Base-by-base conservation (phyloP, 805 yeast genomes). In the Yarrowia phangngaensis region DNA sequence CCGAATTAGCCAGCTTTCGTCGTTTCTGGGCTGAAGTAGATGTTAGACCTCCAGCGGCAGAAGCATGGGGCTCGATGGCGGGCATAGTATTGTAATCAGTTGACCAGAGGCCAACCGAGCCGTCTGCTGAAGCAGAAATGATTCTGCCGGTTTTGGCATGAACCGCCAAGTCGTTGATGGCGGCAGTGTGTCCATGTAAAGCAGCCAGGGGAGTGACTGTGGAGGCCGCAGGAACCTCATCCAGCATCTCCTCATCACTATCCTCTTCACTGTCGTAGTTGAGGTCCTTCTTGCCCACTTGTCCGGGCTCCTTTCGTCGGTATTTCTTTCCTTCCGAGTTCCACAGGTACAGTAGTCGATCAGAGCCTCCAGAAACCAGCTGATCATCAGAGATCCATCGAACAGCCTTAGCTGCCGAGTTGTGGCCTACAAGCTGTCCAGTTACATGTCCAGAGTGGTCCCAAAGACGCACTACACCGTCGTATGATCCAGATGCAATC, bases 391-490 rank as follows among this genome's bases (percentile, higher is more conserved):
- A 74, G 38, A 86, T 72, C 82, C 92, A 90, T 60, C 79, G 76
- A 20, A 87, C 95, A 12, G 84, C 74, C 62, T 83, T 82, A 48
- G 92, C 80, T 9, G 97, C 81, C 22, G 86, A 95, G 13, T 84
- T 78, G 64, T 92, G 98, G 20, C 97, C 97, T 46, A 78, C 76
- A 56, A 83, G 76, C 63, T 86, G 95, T 54, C 82, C 78, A 57
- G 79, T 82, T 8, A 89, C 82, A 41, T 77, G 73, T 8, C 97
- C 97, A 12, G 85, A 75, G 65, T 78, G 67, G 61, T 86, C 81
- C 80, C 89, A 92, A 8, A 92, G 79, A 55, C 97, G 77, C 17
- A 90, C 95, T 22, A 90, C 76, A 58, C 97, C 97, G 64, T 92
- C 98, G 61, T 89, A 92, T 0, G 95, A 80, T 29, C 97, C 98